Evolutionary conservation across 2,329 filamentous ascomycete species (phyloP).

Genomic region (Penicillium sp.): DNA sequence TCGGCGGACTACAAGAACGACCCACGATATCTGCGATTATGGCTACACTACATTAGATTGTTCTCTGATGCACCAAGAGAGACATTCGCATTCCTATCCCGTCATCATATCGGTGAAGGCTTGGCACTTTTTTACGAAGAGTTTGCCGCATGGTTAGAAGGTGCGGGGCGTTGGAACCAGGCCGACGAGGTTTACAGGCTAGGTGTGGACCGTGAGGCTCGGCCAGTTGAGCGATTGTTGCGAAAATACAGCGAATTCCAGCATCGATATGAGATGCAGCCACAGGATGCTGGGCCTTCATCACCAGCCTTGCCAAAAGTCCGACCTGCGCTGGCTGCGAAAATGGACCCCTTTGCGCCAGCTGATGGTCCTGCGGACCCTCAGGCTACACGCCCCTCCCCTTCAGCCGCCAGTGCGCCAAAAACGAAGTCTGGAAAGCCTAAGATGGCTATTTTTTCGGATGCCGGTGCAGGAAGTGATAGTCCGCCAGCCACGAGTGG

Average conservation of each 20-base stretch:
- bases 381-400: constrained; percentile 59
- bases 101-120: constrained; percentile 81
- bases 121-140: constrained; percentile 96
- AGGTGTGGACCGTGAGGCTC: constrained; percentile 84
- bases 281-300: constrained; percentile 67
- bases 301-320: constrained; percentile 85
- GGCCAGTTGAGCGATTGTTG: constrained; percentile 75
- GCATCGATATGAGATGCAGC: constrained; percentile 68
- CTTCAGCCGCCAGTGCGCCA: constrained; percentile 43
- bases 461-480: constrained; percentile 63
- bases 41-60: constrained; percentile 90
- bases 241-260: constrained; percentile 95
- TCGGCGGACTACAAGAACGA: constrained; percentile 91
- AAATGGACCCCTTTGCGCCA: constrained; percentile 75
- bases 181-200: constrained; percentile 92
- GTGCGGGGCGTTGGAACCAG: constrained; percentile 79
- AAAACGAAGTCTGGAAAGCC: constrained; percentile 68
- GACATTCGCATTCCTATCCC: constrained; percentile 85
- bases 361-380: constrained; percentile 59
- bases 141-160: constrained; percentile 90
- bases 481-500: constrained; percentile 57
- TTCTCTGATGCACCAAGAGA: constrained; percentile 94
- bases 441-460: constrained; percentile 91
- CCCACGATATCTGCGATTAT: constrained; percentile 86
- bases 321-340: constrained; percentile 79